These are phyloP conservation scores for Elaeis oleifera DNA, from an alignment of 202 grass and related monocot species.

Conservation along the genomic window DNA sequence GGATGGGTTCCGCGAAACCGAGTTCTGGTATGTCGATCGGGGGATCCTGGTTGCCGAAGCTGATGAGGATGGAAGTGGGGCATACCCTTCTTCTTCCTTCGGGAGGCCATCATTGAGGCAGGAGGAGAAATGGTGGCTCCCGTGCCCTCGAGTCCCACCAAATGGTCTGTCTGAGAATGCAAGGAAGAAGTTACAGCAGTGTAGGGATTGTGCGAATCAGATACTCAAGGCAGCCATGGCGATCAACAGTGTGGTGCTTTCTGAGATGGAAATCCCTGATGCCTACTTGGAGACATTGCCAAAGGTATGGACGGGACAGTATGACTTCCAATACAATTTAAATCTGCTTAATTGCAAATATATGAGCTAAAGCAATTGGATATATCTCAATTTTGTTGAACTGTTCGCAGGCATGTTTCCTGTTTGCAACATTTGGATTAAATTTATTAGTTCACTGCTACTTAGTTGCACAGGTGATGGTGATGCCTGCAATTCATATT, in stretches of 20 bases:
- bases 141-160: conserved; percentile 42
- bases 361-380: neutral
- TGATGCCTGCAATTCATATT: no score
- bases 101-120: conserved; percentile 73
- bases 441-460: no score
- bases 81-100: conserved; percentile 34
- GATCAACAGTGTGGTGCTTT: neutral
- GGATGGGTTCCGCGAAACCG: conserved; percentile 73
- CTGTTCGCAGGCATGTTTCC: no score
- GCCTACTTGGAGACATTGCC: conserved; percentile 8
- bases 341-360: neutral
- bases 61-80: conserved; percentile 39
- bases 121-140: conserved; percentile 99
- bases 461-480: no score
- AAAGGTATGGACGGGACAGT: neutral
- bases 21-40: conserved; percentile 94
- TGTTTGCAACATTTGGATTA: no score
- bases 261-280: conserved; percentile 4
- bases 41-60: conserved; percentile 58
- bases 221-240: conserved; percentile 15
- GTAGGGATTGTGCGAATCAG: conserved; percentile 1
- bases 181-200: neutral
- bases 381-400: neutral
- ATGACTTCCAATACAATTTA: neutral
- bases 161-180: neutral